Evolutionary conservation across 176 grass and related monocot species (phyloP), one percentile per base, ranked within the genome.

Genomic region (Oryza glumipatula): DNA sequence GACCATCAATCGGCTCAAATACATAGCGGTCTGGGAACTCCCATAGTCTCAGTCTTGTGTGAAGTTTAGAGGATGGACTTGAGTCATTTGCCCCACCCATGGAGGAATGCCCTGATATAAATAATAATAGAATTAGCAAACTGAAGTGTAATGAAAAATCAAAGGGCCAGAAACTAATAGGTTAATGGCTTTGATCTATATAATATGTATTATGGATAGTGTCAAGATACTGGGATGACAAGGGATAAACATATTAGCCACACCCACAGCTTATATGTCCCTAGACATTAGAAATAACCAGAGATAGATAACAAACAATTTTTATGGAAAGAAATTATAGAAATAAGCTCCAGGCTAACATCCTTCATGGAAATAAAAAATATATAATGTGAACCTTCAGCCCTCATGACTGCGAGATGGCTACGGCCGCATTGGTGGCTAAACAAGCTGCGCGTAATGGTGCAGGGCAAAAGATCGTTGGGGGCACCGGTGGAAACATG

Each of bases 1-100:
- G 73, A 84, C 88, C 89, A 92, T 99, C 96, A 76, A 91, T 21
- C 11, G 94, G 95, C 72, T 98, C 95, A 91, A 98, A 88, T 78
- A 98, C 43, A 82, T 95, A 98, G 24, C 86, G 65, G 17, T 98
- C 91, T 71, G 89, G 39, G 77, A 93, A 94, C 78, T 98, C 93
- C 96, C 91, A 98, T 8, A 95, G 83, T 49, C 93, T 90, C 30
- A 98, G 87, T 73, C 77, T 91, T 47, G 93, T 90, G 79, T 95
- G 87, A 67, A 98, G 93, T 76, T 92, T 98, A 65, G 83, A 63
- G 47, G 85, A 74, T 24, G 22, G 49, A 30, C 22, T 85, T 77
- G 71, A 15, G 10, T 70, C 88, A 72, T 86, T 84, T 56, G 58
- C 52, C 45, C 73, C 82, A 75, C 74, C 85, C 93, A 95, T 95